Evolutionary conservation across 352 stramenopile genomes (phyloP).

Genomic region (Globisporangium takayamanum): DNA sequence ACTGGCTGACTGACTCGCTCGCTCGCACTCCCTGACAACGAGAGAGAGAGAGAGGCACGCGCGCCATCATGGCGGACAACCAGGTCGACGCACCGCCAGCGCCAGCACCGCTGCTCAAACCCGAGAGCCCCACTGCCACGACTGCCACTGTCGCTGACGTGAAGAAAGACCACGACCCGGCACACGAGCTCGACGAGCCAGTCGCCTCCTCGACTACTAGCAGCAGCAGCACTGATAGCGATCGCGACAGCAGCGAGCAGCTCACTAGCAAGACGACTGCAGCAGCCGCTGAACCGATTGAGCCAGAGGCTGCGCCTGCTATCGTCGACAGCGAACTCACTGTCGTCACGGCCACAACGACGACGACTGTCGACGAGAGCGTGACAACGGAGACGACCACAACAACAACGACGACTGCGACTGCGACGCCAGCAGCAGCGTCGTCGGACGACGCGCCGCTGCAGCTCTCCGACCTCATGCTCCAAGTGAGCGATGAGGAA

Average conservation of each 20-base stretch:
- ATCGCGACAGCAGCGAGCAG: neutral
- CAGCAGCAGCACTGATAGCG: neutral
- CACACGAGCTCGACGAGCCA: neutral
- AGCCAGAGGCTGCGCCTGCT: neutral
- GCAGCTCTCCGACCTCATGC: conserved; percentile 17
- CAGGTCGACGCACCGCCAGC: too few relatives aligned
- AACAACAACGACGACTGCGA: neutral
- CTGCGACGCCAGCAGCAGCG: neutral
- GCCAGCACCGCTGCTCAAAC: too few relatives aligned
- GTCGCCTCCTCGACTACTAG: too few relatives aligned
- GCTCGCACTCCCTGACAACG: too few relatives aligned
- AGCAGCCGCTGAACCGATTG: neutral
- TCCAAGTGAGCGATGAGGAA: conserved; percentile 17
- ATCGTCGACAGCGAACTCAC: neutral
- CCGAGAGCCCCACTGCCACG: too few relatives aligned
- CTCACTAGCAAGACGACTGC: neutral
- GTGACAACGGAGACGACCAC: neutral
- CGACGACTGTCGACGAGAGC: conserved; percentile 3
- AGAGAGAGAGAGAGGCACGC: too few relatives aligned
- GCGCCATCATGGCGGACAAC: neutral
- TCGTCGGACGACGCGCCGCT: conserved; percentile 2
- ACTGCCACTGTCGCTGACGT: neutral
- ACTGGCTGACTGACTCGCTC: neutral
- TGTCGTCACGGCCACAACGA: neutral
- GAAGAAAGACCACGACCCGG: neutral